Evolutionary conservation across 306 rosid genomes (phyloP).

Genomic region (Cyclanthera cordifolia): DNA sequence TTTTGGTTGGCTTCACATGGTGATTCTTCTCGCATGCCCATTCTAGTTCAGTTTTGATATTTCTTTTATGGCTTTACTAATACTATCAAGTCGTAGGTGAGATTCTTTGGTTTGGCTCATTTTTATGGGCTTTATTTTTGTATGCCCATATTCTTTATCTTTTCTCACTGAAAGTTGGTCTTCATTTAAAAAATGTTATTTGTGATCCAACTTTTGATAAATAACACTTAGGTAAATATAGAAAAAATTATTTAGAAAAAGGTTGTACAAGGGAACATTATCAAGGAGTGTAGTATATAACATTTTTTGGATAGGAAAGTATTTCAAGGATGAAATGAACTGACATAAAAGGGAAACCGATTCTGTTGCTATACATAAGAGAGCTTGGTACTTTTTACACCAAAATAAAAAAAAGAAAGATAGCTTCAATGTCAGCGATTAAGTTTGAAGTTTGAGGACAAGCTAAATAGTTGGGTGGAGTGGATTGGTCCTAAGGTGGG

Average conservation of each 20-base stretch:
- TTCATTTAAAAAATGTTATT: background rate
- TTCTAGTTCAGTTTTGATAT: slow-evolving; percentile 1
- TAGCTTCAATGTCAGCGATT: too few relatives aligned
- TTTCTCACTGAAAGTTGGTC: background rate
- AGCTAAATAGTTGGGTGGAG: too few relatives aligned
- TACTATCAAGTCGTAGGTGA: background rate
- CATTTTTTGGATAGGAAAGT: background rate
- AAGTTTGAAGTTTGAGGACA: background rate
- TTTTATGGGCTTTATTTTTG: too few relatives aligned
- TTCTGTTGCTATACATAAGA: background rate
- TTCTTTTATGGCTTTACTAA: background rate
- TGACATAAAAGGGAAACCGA: background rate
- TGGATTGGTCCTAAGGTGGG: too few relatives aligned
- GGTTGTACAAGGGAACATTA: background rate
- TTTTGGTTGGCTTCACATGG: slow-evolving; percentile 75
- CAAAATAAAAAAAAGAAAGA: too few relatives aligned
- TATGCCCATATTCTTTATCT: too few relatives aligned
- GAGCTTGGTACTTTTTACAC: background rate
- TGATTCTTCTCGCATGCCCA: slow-evolving; percentile 22
- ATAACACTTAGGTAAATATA: background rate
- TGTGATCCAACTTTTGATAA: background rate
- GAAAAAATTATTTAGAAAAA: background rate
- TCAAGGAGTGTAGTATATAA: background rate
- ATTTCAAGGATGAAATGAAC: background rate
- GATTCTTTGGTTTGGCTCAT: too few relatives aligned